These are phyloP conservation scores for Pezicula rhizophila DNA, from an alignment of 2,329 filamentous ascomycete species.

Conservation along the genomic window DNA sequence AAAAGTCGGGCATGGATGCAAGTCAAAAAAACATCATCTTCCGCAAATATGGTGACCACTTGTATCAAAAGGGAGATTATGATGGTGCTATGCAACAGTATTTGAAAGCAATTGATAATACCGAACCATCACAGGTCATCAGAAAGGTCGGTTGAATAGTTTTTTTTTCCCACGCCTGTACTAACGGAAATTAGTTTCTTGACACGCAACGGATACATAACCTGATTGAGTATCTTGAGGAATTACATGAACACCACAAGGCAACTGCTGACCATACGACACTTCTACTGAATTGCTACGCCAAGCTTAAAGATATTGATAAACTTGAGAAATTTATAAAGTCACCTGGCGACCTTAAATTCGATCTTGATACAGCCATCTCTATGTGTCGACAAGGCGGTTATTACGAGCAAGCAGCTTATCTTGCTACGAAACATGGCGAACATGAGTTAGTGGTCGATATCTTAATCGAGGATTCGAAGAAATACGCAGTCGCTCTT, in stretches of 20 bases:
- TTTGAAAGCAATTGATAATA: constrained; percentile 90
- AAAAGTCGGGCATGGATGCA: constrained; percentile 75
- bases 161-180: neutral
- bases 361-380: constrained; percentile 95
- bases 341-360: constrained; percentile 87
- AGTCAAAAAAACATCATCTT: constrained; percentile 88
- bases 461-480: constrained; percentile 91
- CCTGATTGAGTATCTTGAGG: constrained; percentile 92
- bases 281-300: constrained; percentile 90
- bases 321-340: constrained; percentile 97
- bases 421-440: constrained; percentile 86
- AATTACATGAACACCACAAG: constrained; percentile 87
- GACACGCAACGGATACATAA: constrained; percentile 98
- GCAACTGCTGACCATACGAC: constrained; percentile 96
- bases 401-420: constrained; percentile 94
- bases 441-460: constrained; percentile 93
- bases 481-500: constrained; percentile 80
- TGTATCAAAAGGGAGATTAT: constrained; percentile 93
- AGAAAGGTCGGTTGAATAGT: constrained; percentile 57
- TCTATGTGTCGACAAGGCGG: constrained; percentile 96
- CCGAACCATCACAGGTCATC: constrained; percentile 93
- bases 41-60: constrained; percentile 84
- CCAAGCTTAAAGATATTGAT: constrained; percentile 92
- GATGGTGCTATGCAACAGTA: constrained; percentile 99
- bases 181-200: constrained; percentile 58